These are phyloP conservation scores for Vanrija sp. DNA, from an alignment of 1,284 basidiomycete species.

Conservation along the genomic window DNA sequence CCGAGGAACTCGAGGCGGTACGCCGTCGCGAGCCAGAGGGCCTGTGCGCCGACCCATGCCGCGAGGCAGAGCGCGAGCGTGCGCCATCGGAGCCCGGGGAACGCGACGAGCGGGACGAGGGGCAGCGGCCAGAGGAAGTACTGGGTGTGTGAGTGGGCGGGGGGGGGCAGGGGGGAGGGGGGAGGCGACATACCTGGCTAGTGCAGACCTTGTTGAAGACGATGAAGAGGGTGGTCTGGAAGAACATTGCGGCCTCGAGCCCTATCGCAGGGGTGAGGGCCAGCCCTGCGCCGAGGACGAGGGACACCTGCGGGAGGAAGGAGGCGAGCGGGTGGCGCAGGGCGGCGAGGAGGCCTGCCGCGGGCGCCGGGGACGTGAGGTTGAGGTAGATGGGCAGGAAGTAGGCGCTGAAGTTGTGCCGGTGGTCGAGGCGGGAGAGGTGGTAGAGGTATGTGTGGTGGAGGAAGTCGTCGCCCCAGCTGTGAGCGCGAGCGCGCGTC, in stretches of 20 bases:
- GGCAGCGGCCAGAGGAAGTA: constrained; percentile 98
- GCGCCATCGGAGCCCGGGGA: constrained; percentile 55
- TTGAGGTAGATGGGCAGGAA: constrained; percentile 88
- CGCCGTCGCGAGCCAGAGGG: constrained; percentile 76
- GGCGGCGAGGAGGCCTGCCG: constrained; percentile 36
- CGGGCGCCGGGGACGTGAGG: constrained; percentile 12
- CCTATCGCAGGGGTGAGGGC: constrained; percentile 48
- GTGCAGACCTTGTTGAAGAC: constrained; percentile 98
- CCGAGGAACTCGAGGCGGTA: constrained; percentile 86
- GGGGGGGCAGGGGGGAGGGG: too few relatives aligned
- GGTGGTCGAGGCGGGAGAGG: constrained; percentile 81
- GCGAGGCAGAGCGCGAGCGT: constrained; percentile 52
- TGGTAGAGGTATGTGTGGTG: constrained; percentile 94
- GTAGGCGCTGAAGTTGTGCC: constrained; percentile 97
- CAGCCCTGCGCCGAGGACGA: constrained; percentile 37
- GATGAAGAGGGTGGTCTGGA: constrained; percentile 87
- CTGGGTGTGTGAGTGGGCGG: constrained; percentile 49
- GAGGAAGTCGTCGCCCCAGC: constrained; percentile 91
- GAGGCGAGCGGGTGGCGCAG: constrained; percentile 40
- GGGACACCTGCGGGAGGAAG: constrained; percentile 51
- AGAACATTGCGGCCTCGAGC: constrained; percentile 69
- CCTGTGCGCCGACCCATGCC: constrained; percentile 71
- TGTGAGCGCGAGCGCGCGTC: constrained; percentile 38
- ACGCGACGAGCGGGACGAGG: constrained; percentile 76
- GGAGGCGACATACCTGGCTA: constrained; percentile 68